A percentile compares a stretch with the other conserved stretches of the same genome.
Evolutionary conservation across 306 rosid species (phyloP).

Genomic region (Bauhinia variegata): DNA sequence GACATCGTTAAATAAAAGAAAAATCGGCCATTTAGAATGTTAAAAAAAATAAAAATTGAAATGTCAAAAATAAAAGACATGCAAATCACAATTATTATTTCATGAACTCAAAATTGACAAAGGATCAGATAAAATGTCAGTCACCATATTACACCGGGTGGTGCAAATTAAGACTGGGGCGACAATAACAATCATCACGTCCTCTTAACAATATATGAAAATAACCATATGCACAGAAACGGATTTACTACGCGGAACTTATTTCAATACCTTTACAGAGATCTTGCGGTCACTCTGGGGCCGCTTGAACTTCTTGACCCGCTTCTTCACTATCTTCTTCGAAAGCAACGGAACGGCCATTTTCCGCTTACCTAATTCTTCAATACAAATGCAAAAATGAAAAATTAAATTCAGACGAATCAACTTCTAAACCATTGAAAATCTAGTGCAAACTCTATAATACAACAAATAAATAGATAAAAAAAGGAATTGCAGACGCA

Average conservation of each 20-base stretch:
- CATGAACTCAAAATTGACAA: too few relatives aligned
- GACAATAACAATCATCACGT: slow-evolving; percentile 63
- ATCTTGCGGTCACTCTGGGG: slow-evolving; percentile 85
- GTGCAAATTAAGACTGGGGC: slow-evolving; percentile 92
- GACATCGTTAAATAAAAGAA: background rate
- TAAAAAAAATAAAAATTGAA: too few relatives aligned
- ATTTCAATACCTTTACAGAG: slow-evolving; percentile 72
- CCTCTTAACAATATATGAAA: slow-evolving; percentile 14
- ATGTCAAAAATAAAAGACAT: background rate
- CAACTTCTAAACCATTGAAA: background rate
- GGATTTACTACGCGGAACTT: too few relatives aligned
- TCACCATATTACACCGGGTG: slow-evolving; percentile 69
- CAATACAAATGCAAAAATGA: background rate
- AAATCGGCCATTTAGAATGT: too few relatives aligned
- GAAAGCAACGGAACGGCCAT: slow-evolving; percentile 78
- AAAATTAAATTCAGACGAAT: background rate
- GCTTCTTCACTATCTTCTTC: slow-evolving; percentile 77
- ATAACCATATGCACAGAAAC: too few relatives aligned
- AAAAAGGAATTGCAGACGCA: background rate
- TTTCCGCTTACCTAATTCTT: background rate
- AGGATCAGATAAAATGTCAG: slow-evolving; percentile 73
- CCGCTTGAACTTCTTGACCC: slow-evolving; percentile 78
- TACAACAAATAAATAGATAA: too few relatives aligned
- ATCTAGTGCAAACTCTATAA: background rate
- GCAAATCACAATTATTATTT: background rate